phyloP scores from a whole-genome alignment of 129 eudicot species.

The Mikania micrantha region DNA sequence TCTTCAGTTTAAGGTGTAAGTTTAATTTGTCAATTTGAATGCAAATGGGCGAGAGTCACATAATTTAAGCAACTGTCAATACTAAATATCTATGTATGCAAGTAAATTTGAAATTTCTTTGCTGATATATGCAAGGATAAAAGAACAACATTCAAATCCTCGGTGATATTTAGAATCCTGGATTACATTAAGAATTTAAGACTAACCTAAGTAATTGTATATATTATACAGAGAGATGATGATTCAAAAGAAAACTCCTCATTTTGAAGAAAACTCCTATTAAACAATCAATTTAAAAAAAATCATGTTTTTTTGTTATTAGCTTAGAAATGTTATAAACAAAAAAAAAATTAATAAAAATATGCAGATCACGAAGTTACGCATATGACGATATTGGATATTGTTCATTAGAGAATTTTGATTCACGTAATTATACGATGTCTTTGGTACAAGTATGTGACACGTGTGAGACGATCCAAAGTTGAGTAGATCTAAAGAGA shows the following conservation, averaged over 20 bases:
- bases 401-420: background rate
- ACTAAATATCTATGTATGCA: background rate
- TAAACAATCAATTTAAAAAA: background rate
- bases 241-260: too few relatives aligned
- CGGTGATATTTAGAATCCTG: background rate
- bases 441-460: background rate
- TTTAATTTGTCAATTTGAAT: background rate
- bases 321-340: too few relatives aligned
- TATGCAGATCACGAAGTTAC: too few relatives aligned
- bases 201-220: background rate
- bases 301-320: too few relatives aligned
- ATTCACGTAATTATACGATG: background rate
- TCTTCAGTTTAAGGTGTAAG: background rate
- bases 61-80: too few relatives aligned
- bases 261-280: too few relatives aligned
- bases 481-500: background rate
- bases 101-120: background rate
- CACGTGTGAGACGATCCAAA: constrained; percentile 22
- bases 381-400: background rate
- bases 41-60: background rate
- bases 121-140: background rate
- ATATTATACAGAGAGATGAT: too few relatives aligned
- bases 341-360: too few relatives aligned
- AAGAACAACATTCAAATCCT: background rate
- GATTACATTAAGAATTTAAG: background rate